Conservation (phyloP, 2,329 filamentous ascomycete species). For the Madurella fahalii region DNA sequence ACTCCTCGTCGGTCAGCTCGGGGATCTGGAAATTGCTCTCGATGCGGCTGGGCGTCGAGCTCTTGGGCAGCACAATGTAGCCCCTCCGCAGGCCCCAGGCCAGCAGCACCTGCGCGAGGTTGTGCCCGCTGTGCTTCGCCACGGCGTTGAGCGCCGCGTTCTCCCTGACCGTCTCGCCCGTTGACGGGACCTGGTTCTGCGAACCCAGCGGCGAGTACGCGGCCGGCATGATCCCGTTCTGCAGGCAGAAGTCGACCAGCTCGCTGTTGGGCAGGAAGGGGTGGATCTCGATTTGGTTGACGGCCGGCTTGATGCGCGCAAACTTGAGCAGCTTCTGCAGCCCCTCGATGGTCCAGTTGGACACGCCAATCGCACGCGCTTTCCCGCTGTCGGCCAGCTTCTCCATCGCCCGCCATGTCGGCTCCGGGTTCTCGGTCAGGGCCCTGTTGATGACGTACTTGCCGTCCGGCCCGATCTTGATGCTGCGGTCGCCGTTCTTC, state of each 20-base stretch:
- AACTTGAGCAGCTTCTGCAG: constrained; percentile 49
- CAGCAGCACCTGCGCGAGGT: constrained; percentile 58
- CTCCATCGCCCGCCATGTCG: constrained; percentile 60
- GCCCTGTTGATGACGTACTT: constrained; percentile 51
- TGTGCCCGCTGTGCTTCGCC: constrained; percentile 53
- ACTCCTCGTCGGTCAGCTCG: constrained; percentile 53
- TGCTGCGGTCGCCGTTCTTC: constrained; percentile 38
- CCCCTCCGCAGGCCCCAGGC: constrained; percentile 64
- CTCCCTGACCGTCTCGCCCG: constrained; percentile 61
- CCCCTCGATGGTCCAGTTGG: constrained; percentile 52
- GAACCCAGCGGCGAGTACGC: constrained; percentile 56
- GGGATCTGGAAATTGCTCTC: constrained; percentile 60
- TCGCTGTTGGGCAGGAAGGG: constrained; percentile 45
- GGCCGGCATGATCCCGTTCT: constrained; percentile 47
- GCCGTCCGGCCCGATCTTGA: constrained; percentile 43
- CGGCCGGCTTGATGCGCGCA: constrained; percentile 44
- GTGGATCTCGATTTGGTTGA: constrained; percentile 51
- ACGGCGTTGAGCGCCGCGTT: constrained; percentile 57
- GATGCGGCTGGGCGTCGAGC: constrained; percentile 61
- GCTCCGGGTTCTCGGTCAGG: constrained; percentile 61
- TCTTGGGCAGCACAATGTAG: constrained; percentile 67
- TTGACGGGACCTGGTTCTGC: constrained; percentile 65
- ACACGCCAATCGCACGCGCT: constrained; percentile 54
- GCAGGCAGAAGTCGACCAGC: constrained; percentile 50
- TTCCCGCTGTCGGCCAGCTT: constrained; percentile 51